Conservation (phyloP, 495 filamentous ascomycete species). For the Talaromyces stipitatus region DNA sequence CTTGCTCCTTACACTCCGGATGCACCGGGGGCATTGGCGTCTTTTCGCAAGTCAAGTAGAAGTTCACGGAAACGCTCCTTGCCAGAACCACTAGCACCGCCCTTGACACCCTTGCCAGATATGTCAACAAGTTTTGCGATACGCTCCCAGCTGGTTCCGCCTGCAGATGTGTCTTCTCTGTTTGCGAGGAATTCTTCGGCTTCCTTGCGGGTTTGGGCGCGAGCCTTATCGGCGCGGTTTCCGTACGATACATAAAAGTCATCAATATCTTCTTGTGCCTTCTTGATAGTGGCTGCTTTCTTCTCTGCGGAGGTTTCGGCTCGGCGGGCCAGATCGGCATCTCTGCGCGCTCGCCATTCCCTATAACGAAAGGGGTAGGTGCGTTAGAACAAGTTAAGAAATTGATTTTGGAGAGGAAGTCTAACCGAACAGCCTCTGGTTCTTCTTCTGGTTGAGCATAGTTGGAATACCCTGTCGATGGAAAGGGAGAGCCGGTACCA, state of each 20-base stretch:
- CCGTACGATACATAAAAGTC: constrained; percentile 99
- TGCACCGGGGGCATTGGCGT: constrained; percentile 86
- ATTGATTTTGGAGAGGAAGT: not conserved
- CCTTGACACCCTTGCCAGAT: constrained; percentile 82
- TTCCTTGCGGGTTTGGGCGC: constrained; percentile 76
- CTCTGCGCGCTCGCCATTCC: constrained; percentile 87
- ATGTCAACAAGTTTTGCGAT: constrained; percentile 95
- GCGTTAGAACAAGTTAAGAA: not conserved
- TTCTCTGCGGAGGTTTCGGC: constrained; percentile 67
- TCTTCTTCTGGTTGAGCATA: constrained; percentile 60
- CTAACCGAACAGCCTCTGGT: constrained; percentile 72
- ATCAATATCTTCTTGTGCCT: constrained; percentile 84
- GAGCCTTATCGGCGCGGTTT: constrained; percentile 85
- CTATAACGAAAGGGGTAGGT: constrained; percentile 21
- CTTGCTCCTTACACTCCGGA: constrained; percentile 32
- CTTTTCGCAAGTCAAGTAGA: constrained; percentile 80
- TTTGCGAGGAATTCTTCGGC: constrained; percentile 89
- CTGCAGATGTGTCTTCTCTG: constrained; percentile 84
- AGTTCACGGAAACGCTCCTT: constrained; percentile 95
- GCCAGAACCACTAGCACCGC: constrained; percentile 76
- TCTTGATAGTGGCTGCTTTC: constrained; percentile 73
- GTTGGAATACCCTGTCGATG: constrained; percentile 46
- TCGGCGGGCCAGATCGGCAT: constrained; percentile 66
- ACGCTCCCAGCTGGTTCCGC: constrained; percentile 96
- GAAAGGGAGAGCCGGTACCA: constrained; percentile 66